A percentile compares a stretch with the other conserved stretches of the same genome.
These are phyloP conservation scores for Cladosporium sp. DNA, from an alignment of 2,329 filamentous ascomycete species.

Conservation along the genomic window DNA sequence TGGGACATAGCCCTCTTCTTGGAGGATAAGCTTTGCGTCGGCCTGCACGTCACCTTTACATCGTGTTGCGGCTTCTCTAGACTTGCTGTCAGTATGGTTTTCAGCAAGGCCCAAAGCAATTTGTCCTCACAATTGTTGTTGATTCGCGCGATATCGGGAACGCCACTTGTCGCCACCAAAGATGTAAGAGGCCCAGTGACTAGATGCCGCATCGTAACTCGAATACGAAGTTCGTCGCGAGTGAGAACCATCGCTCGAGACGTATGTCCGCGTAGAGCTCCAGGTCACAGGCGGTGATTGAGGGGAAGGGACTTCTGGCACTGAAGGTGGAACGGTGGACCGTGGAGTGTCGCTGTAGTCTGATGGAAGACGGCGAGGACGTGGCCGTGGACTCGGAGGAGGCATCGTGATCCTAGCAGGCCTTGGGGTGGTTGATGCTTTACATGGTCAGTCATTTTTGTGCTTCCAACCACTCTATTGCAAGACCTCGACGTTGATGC, in stretches of 20 bases:
- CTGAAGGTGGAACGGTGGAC: constrained; percentile 32
- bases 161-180: constrained; percentile 42
- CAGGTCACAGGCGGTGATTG: constrained; percentile 46
- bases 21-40: constrained; percentile 29
- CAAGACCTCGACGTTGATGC: no score
- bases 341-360: constrained; percentile 23
- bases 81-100: neutral
- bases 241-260: constrained; percentile 29
- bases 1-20: constrained; percentile 44
- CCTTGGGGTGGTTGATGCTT: constrained; percentile 23
- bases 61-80: neutral
- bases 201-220: constrained; percentile 24
- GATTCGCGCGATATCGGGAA: neutral
- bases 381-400: constrained; percentile 20
- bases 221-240: constrained; percentile 38
- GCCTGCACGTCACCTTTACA: neutral
- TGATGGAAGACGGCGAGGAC: neutral
- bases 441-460: neutral
- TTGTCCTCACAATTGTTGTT: neutral
- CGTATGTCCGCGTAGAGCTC: constrained; percentile 40
- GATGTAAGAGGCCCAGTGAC: constrained; percentile 49
- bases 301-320: constrained; percentile 43
- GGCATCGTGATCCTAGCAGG: constrained; percentile 23
- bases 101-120: neutral
- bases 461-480: neutral